Evolutionary conservation across 305 asterid genomes (phyloP), one percentile per base, ranked within the genome.

Genomic region (Ilex paraguariensis): DNA sequence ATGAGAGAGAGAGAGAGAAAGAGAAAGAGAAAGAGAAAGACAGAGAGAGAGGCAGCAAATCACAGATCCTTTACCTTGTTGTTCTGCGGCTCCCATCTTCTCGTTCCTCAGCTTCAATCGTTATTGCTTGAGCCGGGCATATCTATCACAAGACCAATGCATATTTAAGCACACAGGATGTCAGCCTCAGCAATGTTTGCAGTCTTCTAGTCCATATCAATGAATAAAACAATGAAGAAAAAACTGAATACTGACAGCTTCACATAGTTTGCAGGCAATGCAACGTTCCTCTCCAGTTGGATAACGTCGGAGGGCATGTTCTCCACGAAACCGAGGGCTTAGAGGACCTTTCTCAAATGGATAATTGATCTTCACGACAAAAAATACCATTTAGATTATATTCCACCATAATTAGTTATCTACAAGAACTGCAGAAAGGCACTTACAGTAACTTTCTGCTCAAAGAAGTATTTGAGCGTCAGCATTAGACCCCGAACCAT

Each of bases 291-390:
- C 98, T 75, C 98, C 98, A 63, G 98, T 91, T 46, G 98, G 84
- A 66, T 91, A 91, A 57, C 98, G 88, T 33, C 98, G 81, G 55
- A 91, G 95, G 70, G 98, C 98, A 74, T 91, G 98, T 78, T 91
- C 98, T 60, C 98, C 98, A 73, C 98, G 95, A 65, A 91, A 91
- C 56, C 98, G 96, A 60, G 98, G 98, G 73, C 98, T 91, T 73
- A 91, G 66, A 64, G 98, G 98, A 21, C 98, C 98, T 77, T 88
- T 91, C 80, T 91, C 98, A 70, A 91, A 91, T 57, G 98, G 98
- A 81, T 91, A 91, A 73, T 91, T 91, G 66, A 91, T 91, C 98
- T 88, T 87, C 79, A 77, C 10, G 13, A 13, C 52, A 28, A 64
- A 44, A 31, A 42, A 39, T 36, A 31, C 31, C 52, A 21, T 21